Conservation (phyloP, 1,284 basidiomycete species). For the Malassezia pachydermatis region DNA sequence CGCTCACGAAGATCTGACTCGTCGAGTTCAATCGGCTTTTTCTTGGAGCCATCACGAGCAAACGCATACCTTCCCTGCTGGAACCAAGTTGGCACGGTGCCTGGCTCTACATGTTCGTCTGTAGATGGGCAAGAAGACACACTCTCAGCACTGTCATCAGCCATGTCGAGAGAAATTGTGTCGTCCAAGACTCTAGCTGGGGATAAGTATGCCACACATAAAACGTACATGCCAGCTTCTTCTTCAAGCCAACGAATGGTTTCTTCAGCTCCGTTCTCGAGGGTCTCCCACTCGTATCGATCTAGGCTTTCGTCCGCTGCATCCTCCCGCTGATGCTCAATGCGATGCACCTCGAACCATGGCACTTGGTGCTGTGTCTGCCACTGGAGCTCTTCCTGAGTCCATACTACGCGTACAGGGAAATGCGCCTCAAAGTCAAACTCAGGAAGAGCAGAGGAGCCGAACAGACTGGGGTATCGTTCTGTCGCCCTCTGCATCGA, state of each 20-base stretch:
- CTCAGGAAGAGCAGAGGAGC: slow-evolving; percentile 20
- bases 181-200: background rate
- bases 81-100: slow-evolving; percentile 31
- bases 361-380: slow-evolving; percentile 23
- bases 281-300: slow-evolving; percentile 24
- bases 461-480: slow-evolving; percentile 10
- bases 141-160: background rate
- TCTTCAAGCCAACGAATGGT: slow-evolving; percentile 32
- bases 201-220: background rate
- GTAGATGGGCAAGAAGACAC: too few relatives aligned
- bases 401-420: slow-evolving; percentile 35
- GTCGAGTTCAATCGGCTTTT: slow-evolving; percentile 35
- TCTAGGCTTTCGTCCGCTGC: slow-evolving; percentile 34
- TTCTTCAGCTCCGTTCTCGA: slow-evolving; percentile 24
- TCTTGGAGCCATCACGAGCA: slow-evolving; percentile 25
- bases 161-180: background rate
- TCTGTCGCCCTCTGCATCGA: slow-evolving; percentile 19
- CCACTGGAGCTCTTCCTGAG: slow-evolving; percentile 21
- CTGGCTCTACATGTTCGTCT: background rate
- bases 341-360: slow-evolving; percentile 39
- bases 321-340: slow-evolving; percentile 36
- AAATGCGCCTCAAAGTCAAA: slow-evolving; percentile 37
- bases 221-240: slow-evolving; percentile 43
- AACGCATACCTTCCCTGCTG: slow-evolving; percentile 24
- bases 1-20: slow-evolving; percentile 35